Percentiles rank a stretch among this genome's conserved stretches.
Evolutionary conservation across 2,329 filamentous ascomycete species (phyloP).

Genomic region (Pyrenochaeta sp.): DNA sequence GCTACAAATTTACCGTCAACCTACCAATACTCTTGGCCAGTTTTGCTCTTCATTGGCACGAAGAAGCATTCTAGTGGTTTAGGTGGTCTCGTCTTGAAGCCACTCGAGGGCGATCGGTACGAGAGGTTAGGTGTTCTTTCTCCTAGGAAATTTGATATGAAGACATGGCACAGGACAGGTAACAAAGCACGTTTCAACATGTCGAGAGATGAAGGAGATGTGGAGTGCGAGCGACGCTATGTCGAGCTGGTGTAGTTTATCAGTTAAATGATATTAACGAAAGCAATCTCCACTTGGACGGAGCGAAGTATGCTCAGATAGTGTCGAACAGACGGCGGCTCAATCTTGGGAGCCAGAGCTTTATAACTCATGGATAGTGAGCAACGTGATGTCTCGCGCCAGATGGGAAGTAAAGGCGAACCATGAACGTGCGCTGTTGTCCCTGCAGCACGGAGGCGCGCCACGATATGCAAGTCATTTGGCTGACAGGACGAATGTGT

Average conservation of each 20-base stretch:
- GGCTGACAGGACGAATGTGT: constrained; percentile 24
- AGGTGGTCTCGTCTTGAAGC: not conserved
- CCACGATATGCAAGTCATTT: constrained; percentile 1
- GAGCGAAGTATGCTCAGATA: no score
- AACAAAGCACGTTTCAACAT: not conserved
- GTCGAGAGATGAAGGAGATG: no score
- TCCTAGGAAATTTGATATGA: not conserved
- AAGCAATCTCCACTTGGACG: no score
- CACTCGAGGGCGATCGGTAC: not conserved
- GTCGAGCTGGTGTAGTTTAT: not conserved
- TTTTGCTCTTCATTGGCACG: not conserved
- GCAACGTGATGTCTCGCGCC: not conserved
- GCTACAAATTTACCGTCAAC: not conserved
- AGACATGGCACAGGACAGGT: not conserved
- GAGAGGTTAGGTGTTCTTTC: not conserved
- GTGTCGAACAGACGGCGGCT: no score
- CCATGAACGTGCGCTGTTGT: not conserved
- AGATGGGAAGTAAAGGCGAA: not conserved
- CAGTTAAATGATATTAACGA: no score
- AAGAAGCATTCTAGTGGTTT: not conserved
- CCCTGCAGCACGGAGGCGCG: not conserved
- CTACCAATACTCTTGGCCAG: not conserved
- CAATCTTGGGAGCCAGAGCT: no score
- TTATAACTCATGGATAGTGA: not conserved
- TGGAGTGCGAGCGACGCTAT: not conserved